phyloP scores from a whole-genome alignment of 176 grass and related monocot genomes.

The Typha latifolia region DNA sequence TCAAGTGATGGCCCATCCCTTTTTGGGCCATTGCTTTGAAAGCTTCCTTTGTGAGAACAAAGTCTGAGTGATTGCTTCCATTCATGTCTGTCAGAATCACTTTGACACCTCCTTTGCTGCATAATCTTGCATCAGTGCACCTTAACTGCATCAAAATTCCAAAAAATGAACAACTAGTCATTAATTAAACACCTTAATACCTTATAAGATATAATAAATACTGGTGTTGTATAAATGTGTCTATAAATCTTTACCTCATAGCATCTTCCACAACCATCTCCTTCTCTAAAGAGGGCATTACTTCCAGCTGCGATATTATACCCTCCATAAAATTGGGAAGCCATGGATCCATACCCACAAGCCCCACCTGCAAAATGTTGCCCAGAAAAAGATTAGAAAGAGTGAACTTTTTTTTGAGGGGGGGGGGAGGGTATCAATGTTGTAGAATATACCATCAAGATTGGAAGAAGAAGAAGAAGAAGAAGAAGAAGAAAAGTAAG shows the following conservation, averaged over 20 bases:
- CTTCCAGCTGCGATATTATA: conserved; percentile 27
- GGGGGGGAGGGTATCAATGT: no score
- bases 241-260: conserved; percentile 42
- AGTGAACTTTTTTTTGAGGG: no score
- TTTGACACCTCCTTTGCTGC: conserved; percentile 38
- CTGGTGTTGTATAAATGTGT: no score
- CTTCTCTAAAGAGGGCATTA: conserved; percentile 25
- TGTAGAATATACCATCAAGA: background rate
- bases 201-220: background rate
- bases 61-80: conserved; percentile 24
- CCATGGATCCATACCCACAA: conserved; percentile 67
- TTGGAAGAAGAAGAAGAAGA: background rate
- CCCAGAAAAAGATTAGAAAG: no score
- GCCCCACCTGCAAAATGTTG: conserved; percentile 26
- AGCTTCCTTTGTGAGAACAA: conserved; percentile 27
- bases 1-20: conserved; percentile 23
- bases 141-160: conserved; percentile 28
- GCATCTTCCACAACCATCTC: conserved; percentile 48
- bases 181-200: conserved; percentile 10
- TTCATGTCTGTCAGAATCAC: conserved; percentile 33
- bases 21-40: conserved; percentile 42
- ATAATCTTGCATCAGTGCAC: conserved; percentile 28
- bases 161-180: conserved; percentile 2
- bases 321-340: conserved; percentile 30
- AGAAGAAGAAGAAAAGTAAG: conserved; percentile 14